Evolutionary conservation across 805 yeast species (phyloP), one percentile per base, ranked within the genome.

Genomic region (Zygoascus flipseniorum): DNA sequence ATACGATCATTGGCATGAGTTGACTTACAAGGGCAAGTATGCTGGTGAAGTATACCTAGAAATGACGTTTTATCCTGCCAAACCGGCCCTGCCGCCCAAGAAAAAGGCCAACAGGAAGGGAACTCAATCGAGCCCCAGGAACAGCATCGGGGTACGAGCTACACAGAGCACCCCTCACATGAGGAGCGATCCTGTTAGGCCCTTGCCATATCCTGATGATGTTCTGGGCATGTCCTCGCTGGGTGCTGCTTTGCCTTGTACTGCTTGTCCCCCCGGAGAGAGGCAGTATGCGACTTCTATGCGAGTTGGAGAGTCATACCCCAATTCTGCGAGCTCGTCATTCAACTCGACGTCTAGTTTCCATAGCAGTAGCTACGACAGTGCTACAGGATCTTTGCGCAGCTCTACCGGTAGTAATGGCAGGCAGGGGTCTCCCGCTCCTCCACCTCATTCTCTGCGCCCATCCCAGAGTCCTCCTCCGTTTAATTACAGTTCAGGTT

Each of bases 31-130:
- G 47, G 83, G 81, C 19, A 80, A 82, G 60, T 81, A 84, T 52
- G 96, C 97, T 1, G 99, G 99, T 1, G 86, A 81, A 67, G 80
- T 93, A 1, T 92, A 82, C 67, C 70, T 93, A 52, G 98, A 93
- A 63, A 83, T 93, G 85, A 89, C 97, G 0, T 93, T 88, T 64
- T 88, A 87, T 64, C 93, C 96, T 1, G 65, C 73, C 1, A 64
- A 57, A 47, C 58, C 63, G 26, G 51, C 50, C 20, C 50, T 59
- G 19, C 61, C 63, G 18, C 56, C 60, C 6, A 60, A 59, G 53
- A 53, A 50, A 35, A 45, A 47, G 28, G 20, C 26, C 31, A 37
- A 39, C 13, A 50, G 35, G 50, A 31, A n/a, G 5, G 8, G 13
- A 2, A 23, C 43, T 5, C 3, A 35, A 47, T 14, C 13, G 23